These are phyloP conservation scores for Thermochaetoides dissita DNA, from an alignment of 2,329 filamentous ascomycete species.

Conservation along the genomic window DNA sequence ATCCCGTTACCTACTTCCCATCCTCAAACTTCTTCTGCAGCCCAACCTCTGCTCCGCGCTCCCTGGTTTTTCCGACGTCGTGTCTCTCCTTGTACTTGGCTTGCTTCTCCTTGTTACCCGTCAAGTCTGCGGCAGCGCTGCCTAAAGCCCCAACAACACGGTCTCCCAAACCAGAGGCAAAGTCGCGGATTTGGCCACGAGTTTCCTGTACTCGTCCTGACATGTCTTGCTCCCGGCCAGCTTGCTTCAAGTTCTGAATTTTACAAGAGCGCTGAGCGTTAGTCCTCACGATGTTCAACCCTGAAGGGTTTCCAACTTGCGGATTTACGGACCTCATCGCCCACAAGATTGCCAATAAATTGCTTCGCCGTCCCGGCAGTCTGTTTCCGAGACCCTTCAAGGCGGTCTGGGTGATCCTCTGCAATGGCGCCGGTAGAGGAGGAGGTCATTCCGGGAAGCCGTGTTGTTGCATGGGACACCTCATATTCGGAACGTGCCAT, in stretches of 20 bases:
- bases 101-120: slow-evolving; percentile 54
- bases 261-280: background rate
- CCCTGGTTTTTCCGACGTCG: slow-evolving; percentile 64
- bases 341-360: slow-evolving; percentile 58
- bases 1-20: slow-evolving; percentile 3
- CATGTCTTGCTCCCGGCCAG: slow-evolving; percentile 65
- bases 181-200: slow-evolving; percentile 64
- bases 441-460: slow-evolving; percentile 58
- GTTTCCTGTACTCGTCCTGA: slow-evolving; percentile 73
- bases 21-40: slow-evolving; percentile 57
- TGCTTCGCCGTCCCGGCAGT: slow-evolving; percentile 81
- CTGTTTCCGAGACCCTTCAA: slow-evolving; percentile 69
- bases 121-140: slow-evolving; percentile 54
- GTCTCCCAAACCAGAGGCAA: slow-evolving; percentile 50
- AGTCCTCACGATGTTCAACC: background rate
- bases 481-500: slow-evolving; percentile 54
- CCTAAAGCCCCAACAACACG: slow-evolving; percentile 61
- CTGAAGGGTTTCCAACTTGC: no score
- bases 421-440: slow-evolving; percentile 56
- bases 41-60: slow-evolving; percentile 72
- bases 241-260: slow-evolving; percentile 48
- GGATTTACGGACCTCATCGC: slow-evolving; percentile 43
- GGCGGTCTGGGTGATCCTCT: slow-evolving; percentile 59
- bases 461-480: slow-evolving; percentile 60
- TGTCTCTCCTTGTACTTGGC: slow-evolving; percentile 54